Conservation (phyloP, 768 basidiomycete species). For the Calocybe indica region DNA sequence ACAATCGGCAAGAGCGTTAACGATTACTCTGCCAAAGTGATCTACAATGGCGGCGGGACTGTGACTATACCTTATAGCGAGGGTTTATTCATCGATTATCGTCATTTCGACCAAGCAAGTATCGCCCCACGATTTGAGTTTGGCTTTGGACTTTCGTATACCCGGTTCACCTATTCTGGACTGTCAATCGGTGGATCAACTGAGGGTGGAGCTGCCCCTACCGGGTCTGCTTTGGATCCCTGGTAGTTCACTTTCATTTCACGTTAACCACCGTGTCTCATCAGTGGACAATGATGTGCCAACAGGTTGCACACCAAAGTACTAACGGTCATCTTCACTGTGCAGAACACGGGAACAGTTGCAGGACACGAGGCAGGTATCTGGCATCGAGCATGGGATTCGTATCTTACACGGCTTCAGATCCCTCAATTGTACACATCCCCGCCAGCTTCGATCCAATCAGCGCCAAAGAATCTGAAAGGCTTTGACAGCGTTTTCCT, state of each 20-base stretch:
- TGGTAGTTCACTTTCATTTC: slow-evolving; percentile 24
- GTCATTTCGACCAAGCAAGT: slow-evolving; percentile 45
- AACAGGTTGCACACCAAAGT: slow-evolving; percentile 48
- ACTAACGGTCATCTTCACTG: slow-evolving; percentile 44
- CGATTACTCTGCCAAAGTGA: slow-evolving; percentile 55
- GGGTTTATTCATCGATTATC: slow-evolving; percentile 52
- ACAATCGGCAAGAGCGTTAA: slow-evolving; percentile 46
- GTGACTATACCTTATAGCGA: slow-evolving; percentile 53
- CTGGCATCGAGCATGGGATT: not conserved
- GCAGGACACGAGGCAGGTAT: slow-evolving; percentile 47
- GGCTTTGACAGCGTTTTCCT: slow-evolving; percentile 51
- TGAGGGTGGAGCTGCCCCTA: slow-evolving; percentile 34
- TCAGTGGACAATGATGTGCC: not conserved
- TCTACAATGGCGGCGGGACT: slow-evolving; percentile 21
- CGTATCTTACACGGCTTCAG: slow-evolving; percentile 16
- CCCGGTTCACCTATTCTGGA: slow-evolving; percentile 45
- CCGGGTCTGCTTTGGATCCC: slow-evolving; percentile 46
- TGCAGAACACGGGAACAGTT: slow-evolving; percentile 47
- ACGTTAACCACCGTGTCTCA: not conserved
- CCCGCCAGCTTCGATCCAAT: slow-evolving; percentile 39
- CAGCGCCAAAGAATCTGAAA: slow-evolving; percentile 46
- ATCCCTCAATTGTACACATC: slow-evolving; percentile 52
- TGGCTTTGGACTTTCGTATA: slow-evolving; percentile 52
- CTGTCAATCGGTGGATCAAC: slow-evolving; percentile 35
- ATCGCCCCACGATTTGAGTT: slow-evolving; percentile 45